Conservation (phyloP, 305 asterid genomes). For the Fraxinus angustifolia region DNA sequence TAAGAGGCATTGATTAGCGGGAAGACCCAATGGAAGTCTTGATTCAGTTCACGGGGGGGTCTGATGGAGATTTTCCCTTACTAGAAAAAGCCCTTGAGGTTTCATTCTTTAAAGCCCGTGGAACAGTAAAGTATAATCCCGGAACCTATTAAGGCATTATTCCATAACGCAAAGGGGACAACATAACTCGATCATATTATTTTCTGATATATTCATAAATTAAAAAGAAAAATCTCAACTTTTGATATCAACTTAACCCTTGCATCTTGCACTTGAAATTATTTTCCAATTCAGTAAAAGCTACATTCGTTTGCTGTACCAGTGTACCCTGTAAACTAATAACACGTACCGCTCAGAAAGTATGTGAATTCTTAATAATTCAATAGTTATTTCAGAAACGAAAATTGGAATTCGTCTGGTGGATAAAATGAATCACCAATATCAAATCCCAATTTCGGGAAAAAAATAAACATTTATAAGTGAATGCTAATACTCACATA, state of each 20-base stretch:
- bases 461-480: not conserved
- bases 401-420: not conserved
- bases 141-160: not conserved
- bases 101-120: not conserved
- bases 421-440: not conserved
- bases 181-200: not conserved
- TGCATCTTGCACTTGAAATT: not conserved
- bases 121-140: not conserved
- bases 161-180: not conserved
- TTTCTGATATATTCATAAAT: not conserved
- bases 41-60: not conserved
- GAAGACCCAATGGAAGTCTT: not conserved
- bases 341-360: not conserved
- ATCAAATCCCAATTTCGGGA: not conserved
- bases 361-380: not conserved
- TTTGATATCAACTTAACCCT: not conserved
- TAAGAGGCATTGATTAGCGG: not conserved
- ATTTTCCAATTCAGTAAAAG: constrained; percentile 1
- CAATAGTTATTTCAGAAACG: not conserved
- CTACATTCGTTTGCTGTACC: not conserved
- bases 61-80: not conserved
- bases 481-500: constrained; percentile 32
- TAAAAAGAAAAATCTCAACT: not conserved
- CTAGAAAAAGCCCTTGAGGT: not conserved
- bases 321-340: not conserved